These are phyloP conservation scores for Leishmania tarentolae DNA, from an alignment of 208 protist genomes.

Conservation along the genomic window DNA sequence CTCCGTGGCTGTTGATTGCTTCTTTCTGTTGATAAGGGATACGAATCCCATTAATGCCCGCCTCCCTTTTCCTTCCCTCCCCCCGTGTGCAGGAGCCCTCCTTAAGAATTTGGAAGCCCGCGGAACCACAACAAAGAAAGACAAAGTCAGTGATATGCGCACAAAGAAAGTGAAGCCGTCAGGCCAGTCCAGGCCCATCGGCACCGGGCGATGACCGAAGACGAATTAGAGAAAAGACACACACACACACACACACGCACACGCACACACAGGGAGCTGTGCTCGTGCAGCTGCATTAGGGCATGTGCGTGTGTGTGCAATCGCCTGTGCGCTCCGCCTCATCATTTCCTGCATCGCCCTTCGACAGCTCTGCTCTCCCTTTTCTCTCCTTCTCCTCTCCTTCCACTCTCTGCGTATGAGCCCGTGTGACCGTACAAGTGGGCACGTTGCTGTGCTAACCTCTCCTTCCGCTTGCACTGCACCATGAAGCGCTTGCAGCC, in stretches of 20 bases:
- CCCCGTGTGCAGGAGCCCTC: neutral
- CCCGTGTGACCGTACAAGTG: neutral
- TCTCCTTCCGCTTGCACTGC: neutral
- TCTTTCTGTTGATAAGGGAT: neutral
- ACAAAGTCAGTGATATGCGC: neutral
- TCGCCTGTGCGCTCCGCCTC: neutral
- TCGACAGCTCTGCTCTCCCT: neutral
- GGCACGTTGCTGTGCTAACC: neutral
- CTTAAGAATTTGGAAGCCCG: neutral
- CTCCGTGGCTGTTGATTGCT: neutral
- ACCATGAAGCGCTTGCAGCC: conserved; percentile 4
- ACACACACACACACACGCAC: too few species aligned
- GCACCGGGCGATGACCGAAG: neutral
- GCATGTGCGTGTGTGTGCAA: neutral
- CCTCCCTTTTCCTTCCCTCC: neutral
- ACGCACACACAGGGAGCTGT: neutral
- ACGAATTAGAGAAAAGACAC: neutral
- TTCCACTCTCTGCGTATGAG: neutral
- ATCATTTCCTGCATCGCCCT: neutral
- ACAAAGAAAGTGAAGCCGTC: neutral
- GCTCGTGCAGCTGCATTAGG: neutral
- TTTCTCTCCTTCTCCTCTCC: neutral
- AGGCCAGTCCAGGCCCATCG: too few species aligned
- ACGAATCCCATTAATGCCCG: neutral
- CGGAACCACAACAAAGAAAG: neutral